A percentile compares a stretch with the other conserved stretches of the same genome.
Conservation (phyloP, 1,139 yeast genomes). For the Taphrina betulina region DNA sequence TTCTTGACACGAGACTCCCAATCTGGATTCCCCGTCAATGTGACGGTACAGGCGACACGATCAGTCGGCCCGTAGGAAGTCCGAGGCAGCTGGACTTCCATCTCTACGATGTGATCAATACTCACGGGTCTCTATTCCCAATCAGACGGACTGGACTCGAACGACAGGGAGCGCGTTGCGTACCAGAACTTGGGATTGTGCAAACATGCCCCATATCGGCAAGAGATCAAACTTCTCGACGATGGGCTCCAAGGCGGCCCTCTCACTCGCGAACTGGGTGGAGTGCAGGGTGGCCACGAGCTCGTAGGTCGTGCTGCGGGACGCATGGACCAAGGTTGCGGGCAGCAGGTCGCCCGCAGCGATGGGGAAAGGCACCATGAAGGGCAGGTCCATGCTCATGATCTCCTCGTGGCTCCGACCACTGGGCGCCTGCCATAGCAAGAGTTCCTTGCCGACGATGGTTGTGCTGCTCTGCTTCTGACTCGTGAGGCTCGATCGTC, state of each 20-base stretch:
- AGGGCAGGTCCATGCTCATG: constrained; percentile 25
- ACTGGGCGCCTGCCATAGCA: constrained; percentile 26
- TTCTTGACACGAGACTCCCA: constrained; percentile 31
- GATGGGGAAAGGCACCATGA: constrained; percentile 23
- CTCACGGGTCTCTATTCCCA: constrained; percentile 5
- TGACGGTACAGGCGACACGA: constrained; percentile 22
- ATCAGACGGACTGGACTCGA: too few relatives aligned
- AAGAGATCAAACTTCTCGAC: constrained; percentile 27
- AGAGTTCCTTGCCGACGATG: constrained; percentile 28
- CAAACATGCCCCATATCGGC: constrained; percentile 32
- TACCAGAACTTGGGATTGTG: constrained; percentile 11
- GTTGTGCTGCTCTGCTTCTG: constrained; percentile 24
- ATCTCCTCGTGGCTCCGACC: constrained; percentile 23
- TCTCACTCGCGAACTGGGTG: background rate
- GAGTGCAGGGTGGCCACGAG: constrained; percentile 32
- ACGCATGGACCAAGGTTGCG: constrained; percentile 15
- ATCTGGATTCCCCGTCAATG: constrained; percentile 30
- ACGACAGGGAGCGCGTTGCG: too few relatives aligned
- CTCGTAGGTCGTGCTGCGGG: constrained; percentile 30
- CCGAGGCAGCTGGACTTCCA: constrained; percentile 31
- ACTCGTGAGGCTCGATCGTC: constrained; percentile 8
- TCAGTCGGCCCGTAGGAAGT: constrained; percentile 33
- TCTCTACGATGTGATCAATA: constrained; percentile 27
- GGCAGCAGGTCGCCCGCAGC: constrained; percentile 12
- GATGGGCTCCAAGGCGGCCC: constrained; percentile 27